Percentiles rank a stretch among this genome's conserved stretches.
phyloP scores from a whole-genome alignment of 164 flowering plant species.

The Aristolochia contorta region DNA sequence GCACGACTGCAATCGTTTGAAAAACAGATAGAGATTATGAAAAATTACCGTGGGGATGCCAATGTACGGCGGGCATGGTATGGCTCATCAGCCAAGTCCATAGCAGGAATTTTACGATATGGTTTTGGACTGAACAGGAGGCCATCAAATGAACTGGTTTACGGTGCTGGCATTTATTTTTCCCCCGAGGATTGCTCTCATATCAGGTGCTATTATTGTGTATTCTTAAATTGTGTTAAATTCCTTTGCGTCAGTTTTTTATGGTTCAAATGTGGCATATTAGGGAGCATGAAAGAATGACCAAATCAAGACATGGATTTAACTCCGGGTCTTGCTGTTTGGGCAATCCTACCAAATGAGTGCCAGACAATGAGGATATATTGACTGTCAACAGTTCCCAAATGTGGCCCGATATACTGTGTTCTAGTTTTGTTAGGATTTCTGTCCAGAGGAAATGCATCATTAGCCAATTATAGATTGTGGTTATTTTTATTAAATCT shows the following conservation, averaged over 20 bases:
- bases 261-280: neutral
- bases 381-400: no score
- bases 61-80: slow-evolving; percentile 21
- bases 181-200: slow-evolving; percentile 7
- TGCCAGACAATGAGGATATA: no score
- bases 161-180: slow-evolving; percentile 18
- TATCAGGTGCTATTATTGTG: slow-evolving; percentile 12
- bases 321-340: neutral
- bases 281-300: neutral
- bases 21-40: slow-evolving; percentile 14
- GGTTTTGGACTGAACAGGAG: slow-evolving; percentile 10
- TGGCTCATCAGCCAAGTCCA: slow-evolving; percentile 11
- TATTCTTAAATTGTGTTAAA: neutral
- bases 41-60: slow-evolving; percentile 18
- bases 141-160: slow-evolving; percentile 5
- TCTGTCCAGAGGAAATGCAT: no score
- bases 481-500: no score
- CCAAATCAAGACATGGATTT: neutral
- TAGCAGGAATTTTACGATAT: slow-evolving; percentile 11
- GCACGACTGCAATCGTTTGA: slow-evolving; percentile 12
- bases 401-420: no score
- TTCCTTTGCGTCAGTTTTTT: neutral
- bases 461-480: no score
- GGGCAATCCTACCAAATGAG: no score
- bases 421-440: no score